Conservation (phyloP, 2,329 filamentous ascomycete species). For the Scorias spongiosa region DNA sequence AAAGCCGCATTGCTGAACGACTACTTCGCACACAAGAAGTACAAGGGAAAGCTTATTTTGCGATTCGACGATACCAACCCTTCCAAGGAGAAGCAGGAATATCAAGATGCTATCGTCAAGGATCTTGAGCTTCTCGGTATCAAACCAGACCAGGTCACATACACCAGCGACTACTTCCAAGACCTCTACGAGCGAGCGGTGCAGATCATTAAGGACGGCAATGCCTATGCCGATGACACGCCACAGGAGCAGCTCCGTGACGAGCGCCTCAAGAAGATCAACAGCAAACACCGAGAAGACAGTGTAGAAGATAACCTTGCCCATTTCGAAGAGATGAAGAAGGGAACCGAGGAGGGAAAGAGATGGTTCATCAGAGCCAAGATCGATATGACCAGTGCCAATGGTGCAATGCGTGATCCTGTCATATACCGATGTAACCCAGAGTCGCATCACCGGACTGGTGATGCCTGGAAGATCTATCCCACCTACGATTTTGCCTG, state of each 20-base stretch:
- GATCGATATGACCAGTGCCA: slow-evolving; percentile 79
- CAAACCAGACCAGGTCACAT: slow-evolving; percentile 70
- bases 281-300: slow-evolving; percentile 66
- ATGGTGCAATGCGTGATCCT: slow-evolving; percentile 91
- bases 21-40: slow-evolving; percentile 89
- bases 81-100: slow-evolving; percentile 93
- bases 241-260: slow-evolving; percentile 75
- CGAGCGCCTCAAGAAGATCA: slow-evolving; percentile 69
- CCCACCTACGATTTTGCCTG: slow-evolving; percentile 79
- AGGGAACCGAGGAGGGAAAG: slow-evolving; percentile 60
- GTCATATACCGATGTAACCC: slow-evolving; percentile 94
- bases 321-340: slow-evolving; percentile 88
- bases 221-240: slow-evolving; percentile 91
- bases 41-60: slow-evolving; percentile 78
- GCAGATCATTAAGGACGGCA: slow-evolving; percentile 68
- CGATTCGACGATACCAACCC: slow-evolving; percentile 98
- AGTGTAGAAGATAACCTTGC: slow-evolving; percentile 69
- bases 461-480: slow-evolving; percentile 69
- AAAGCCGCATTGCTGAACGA: slow-evolving; percentile 90
- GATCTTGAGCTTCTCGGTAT: slow-evolving; percentile 86
- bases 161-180: slow-evolving; percentile 93
- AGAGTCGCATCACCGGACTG: slow-evolving; percentile 59
- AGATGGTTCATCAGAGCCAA: slow-evolving; percentile 90
- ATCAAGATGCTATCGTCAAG: slow-evolving; percentile 82
- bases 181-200: slow-evolving; percentile 72